Conservation (phyloP, 768 basidiomycete species). For the Kwoniella pini region DNA sequence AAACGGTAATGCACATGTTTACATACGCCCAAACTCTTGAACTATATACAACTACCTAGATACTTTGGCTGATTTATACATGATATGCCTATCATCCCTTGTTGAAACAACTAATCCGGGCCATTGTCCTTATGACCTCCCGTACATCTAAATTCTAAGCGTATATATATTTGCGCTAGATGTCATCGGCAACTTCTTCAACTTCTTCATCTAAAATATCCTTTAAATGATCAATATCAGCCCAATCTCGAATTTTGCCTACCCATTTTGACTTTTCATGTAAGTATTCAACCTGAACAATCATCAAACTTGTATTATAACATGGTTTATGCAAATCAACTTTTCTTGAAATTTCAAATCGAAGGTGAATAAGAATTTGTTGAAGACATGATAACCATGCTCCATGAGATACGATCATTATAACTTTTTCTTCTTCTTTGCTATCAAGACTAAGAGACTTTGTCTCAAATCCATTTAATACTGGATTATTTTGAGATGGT, state of each 20-base stretch:
- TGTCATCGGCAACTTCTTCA: slow-evolving; percentile 25
- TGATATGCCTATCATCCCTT: too few species aligned
- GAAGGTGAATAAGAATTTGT: slow-evolving; percentile 13
- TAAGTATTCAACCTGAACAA: slow-evolving; percentile 10
- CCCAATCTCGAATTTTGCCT: slow-evolving; percentile 33
- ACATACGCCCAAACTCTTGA: too few species aligned
- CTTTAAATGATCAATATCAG: slow-evolving; percentile 32
- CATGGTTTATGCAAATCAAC: slow-evolving; percentile 26
- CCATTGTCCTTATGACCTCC: too few species aligned
- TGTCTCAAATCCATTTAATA: not conserved
- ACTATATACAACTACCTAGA: too few species aligned
- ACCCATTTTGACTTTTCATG: slow-evolving; percentile 17
- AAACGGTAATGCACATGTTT: too few species aligned
- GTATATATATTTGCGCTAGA: slow-evolving; percentile 4
- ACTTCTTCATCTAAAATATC: slow-evolving; percentile 20
- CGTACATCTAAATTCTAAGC: too few species aligned
- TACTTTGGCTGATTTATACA: too few species aligned
- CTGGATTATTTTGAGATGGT: not conserved
- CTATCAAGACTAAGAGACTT: not conserved
- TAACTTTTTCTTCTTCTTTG: slow-evolving; percentile 7
- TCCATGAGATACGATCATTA: slow-evolving; percentile 39
- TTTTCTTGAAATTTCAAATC: slow-evolving; percentile 5
- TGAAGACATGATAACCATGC: slow-evolving; percentile 32
- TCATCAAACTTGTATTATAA: slow-evolving; percentile 40
- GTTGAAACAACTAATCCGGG: too few species aligned